These are phyloP conservation scores for Quercus berberidifolia DNA, from an alignment of 306 rosid species.

Conservation along the genomic window DNA sequence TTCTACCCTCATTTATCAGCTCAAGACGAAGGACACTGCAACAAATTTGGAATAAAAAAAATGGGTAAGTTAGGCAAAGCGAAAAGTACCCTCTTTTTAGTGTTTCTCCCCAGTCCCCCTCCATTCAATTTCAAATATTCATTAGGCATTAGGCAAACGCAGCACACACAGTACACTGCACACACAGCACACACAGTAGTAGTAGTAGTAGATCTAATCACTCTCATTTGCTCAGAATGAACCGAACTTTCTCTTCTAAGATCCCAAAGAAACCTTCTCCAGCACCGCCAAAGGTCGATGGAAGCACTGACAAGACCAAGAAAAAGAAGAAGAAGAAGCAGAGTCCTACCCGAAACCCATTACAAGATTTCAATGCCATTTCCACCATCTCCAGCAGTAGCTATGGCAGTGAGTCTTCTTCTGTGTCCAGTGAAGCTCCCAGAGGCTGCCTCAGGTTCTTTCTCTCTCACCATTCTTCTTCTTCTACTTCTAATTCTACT, in stretches of 20 bases:
- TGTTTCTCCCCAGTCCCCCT: neutral
- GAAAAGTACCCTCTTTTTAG: too few relatives aligned
- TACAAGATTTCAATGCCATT: constrained; percentile 49
- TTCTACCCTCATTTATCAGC: neutral
- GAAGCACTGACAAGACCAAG: constrained; percentile 20
- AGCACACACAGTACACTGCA: neutral
- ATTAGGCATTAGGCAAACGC: neutral
- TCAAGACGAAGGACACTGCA: neutral
- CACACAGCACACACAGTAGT: neutral
- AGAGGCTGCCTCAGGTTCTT: constrained; percentile 76
- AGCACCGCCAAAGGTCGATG: constrained; percentile 18
- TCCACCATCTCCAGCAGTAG: constrained; percentile 26
- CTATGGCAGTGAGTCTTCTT: constrained; percentile 47
- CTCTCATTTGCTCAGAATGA: constrained; percentile 35
- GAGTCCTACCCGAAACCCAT: constrained; percentile 39
- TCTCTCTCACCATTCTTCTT: constrained; percentile 46
- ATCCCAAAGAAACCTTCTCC: constrained; percentile 35
- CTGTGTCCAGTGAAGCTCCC: constrained; percentile 52
- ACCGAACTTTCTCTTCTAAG: constrained; percentile 47
- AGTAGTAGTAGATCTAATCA: neutral
- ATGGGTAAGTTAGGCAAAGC: neutral
- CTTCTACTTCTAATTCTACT: constrained; percentile 19
- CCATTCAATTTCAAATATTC: constrained; percentile 1
- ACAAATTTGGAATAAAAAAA: neutral
- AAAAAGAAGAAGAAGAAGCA: constrained; percentile 16